Base-by-base conservation (phyloP, 2,329 filamentous ascomycete genomes). In the Colletotrichum tamarilloi region DNA sequence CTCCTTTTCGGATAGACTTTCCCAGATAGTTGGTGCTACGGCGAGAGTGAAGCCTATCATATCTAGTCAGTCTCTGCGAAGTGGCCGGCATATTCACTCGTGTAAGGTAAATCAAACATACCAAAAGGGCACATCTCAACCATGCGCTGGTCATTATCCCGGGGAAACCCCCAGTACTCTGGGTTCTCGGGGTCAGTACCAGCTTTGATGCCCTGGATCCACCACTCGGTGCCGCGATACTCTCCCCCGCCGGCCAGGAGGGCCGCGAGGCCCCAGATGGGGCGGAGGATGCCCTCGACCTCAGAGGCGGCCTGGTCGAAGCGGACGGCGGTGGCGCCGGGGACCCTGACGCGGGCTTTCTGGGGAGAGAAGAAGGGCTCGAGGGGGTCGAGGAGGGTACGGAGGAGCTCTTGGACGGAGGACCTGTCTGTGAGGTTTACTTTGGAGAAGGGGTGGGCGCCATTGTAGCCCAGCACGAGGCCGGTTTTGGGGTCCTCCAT, bases 41-140 rank as follows among this genome's bases (percentile, higher is more conserved):
- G 92, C 93, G 66, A 96, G 85, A 1, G 93, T 90, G 77, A 91
- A 95, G 0, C 93, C 86, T 86, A 42, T 16, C 7, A n/a, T 19
- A 4, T 9, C 16, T 19, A 9, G 19, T 46, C 5, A 46, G 19
- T 12, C 32, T 32, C 32, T 32, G 32, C 32, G 32, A 12, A 32
- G 32, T 3, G 32, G 32, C 32, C 4, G 32, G 9, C 32, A 12
- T 32, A 11, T 32, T 32, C 32, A 32, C 32, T 32, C 32, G 32
- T 12, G n/a, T 11, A 5, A 9, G 4, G 22, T 4, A 4, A 38
- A 22, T 8, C 38, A 16, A 28, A 16, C 79, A 73, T 80, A 86
- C 86, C 94, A 72, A 95, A 87, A 1, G 93, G 93, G 79, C 93
- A 95, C 87, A 95, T 94, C 80, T 96, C 94, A 2, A 95, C 94